Evolutionary conservation across 306 rosid genomes (phyloP).

Genomic region (Citrullus colocynthis): DNA sequence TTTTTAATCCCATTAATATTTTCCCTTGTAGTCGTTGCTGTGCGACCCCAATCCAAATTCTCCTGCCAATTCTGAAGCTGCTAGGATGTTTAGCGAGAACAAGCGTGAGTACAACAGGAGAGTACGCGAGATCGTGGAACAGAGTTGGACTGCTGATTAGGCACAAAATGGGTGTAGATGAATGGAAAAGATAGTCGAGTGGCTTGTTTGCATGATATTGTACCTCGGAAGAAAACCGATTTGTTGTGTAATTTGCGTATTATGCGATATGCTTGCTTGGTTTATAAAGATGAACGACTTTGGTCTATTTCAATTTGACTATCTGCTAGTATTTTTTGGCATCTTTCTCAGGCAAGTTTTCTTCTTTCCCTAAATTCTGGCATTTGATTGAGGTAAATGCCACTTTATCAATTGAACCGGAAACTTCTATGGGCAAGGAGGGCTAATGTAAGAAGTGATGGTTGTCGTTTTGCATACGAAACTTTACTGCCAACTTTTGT

Average conservation of each 20-base stretch:
- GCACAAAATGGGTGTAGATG: constrained; percentile 10
- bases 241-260: background rate
- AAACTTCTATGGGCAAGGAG: background rate
- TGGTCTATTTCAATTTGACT: background rate
- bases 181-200: constrained; percentile 25
- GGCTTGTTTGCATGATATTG: constrained; percentile 38
- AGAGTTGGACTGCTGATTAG: constrained; percentile 99
- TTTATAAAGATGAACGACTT: constrained; percentile 12
- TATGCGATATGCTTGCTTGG: constrained; percentile 38
- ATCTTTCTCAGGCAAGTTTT: constrained; percentile 4
- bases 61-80: constrained; percentile 99
- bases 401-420: background rate
- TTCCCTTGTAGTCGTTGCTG: constrained; percentile 72
- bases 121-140: constrained; percentile 88
- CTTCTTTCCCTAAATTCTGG: background rate
- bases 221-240: constrained; percentile 30
- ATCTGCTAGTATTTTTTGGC: background rate
- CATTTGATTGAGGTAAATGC: background rate
- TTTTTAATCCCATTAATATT: background rate
- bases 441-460: background rate
- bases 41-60: constrained; percentile 97
- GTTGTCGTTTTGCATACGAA: background rate
- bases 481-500: background rate
- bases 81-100: constrained; percentile 91
- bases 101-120: constrained; percentile 92